Conservation (phyloP, 805 yeast genomes). For the Cyberlindnera sargentensis region DNA sequence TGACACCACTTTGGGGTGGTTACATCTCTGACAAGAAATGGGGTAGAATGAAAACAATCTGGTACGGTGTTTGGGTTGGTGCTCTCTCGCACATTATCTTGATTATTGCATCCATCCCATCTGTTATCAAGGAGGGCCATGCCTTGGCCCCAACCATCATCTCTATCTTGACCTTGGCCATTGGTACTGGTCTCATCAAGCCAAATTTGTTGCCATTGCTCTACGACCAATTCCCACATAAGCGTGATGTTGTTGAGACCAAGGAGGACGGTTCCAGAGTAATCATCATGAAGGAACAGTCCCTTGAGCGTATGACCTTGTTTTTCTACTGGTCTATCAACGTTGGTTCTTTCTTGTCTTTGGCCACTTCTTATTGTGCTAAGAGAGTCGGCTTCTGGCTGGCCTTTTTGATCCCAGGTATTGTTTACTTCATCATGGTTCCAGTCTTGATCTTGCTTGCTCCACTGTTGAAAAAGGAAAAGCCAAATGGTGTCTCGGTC, state of each 20-base stretch:
- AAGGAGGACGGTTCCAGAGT: slow-evolving; percentile 59
- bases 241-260: slow-evolving; percentile 51
- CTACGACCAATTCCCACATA: slow-evolving; percentile 66
- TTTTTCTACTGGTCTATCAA: slow-evolving; percentile 72
- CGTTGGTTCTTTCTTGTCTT: slow-evolving; percentile 65
- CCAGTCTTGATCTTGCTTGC: slow-evolving; percentile 33
- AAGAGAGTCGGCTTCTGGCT: slow-evolving; percentile 62
- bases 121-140: slow-evolving; percentile 39
- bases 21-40: slow-evolving; percentile 65
- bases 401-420: slow-evolving; percentile 67
- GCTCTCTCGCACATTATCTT: slow-evolving; percentile 55
- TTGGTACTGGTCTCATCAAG: slow-evolving; percentile 80
- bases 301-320: slow-evolving; percentile 70
- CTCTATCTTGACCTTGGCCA: slow-evolving; percentile 45
- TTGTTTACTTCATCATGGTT: slow-evolving; percentile 48
- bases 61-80: slow-evolving; percentile 52
- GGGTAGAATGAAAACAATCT: slow-evolving; percentile 68
- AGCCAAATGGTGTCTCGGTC: slow-evolving; percentile 32
- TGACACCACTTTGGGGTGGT: slow-evolving; percentile 75
- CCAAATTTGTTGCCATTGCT: slow-evolving; percentile 63
- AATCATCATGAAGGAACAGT: slow-evolving; percentile 59
- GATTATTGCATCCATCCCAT: slow-evolving; percentile 63
- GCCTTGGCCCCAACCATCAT: slow-evolving; percentile 55
- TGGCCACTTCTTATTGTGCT: slow-evolving; percentile 74
- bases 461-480: slow-evolving; percentile 22